Percentiles rank a stretch among this genome's conserved stretches.
These are phyloP conservation scores for Fusarium redolens DNA, from an alignment of 2,329 filamentous ascomycete genomes.

Conservation along the genomic window DNA sequence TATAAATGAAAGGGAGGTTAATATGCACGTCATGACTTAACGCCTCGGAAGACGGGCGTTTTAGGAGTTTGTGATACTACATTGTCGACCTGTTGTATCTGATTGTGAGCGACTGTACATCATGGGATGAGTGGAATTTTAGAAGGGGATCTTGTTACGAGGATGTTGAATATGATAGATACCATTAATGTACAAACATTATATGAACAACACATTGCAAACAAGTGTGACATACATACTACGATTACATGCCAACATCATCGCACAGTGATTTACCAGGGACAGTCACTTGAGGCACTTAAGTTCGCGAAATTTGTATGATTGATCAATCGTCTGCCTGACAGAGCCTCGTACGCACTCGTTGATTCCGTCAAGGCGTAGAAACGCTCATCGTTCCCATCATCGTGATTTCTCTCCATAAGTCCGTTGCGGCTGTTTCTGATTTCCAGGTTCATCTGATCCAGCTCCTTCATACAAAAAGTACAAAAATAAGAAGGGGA, in stretches of 20 bases:
- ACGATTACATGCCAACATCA: neutral
- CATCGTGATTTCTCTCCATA: constrained; percentile 16
- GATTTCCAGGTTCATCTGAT: constrained; percentile 31
- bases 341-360: constrained; percentile 25
- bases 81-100: constrained; percentile 10
- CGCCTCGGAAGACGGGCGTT: constrained; percentile 33
- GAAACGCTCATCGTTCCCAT: constrained; percentile 20
- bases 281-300: neutral
- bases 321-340: constrained; percentile 29
- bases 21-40: constrained; percentile 27
- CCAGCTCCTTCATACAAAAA: constrained; percentile 39
- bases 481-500: constrained; percentile 15
- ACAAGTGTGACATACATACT: neutral
- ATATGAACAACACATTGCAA: neutral
- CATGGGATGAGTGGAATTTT: constrained; percentile 11
- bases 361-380: constrained; percentile 24
- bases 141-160: constrained; percentile 8
- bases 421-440: constrained; percentile 16
- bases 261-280: neutral
- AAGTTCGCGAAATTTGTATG: constrained; percentile 29
- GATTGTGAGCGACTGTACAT: constrained; percentile 25
- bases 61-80: constrained; percentile 36
- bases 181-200: constrained; percentile 8
- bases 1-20: neutral
- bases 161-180: constrained; percentile 14